Evolutionary conservation across 1,139 yeast genomes (phyloP).

Genomic region (Candida tunisiensis): DNA sequence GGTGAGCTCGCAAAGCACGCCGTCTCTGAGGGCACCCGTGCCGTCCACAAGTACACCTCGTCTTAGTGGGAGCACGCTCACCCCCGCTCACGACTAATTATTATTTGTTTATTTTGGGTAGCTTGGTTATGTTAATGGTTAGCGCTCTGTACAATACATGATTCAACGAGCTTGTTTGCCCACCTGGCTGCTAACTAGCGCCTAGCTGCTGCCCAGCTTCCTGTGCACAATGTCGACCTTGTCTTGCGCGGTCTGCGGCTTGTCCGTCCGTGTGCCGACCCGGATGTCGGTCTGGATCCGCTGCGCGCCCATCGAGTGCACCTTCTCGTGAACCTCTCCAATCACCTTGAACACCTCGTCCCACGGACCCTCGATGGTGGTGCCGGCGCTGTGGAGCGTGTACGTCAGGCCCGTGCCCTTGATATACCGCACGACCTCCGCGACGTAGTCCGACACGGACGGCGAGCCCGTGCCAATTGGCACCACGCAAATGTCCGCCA

Average conservation of each 20-base stretch:
- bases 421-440: slow-evolving; percentile 47
- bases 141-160: no score
- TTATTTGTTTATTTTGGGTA: no score
- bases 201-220: no score
- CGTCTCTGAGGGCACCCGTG: slow-evolving; percentile 98
- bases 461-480: slow-evolving; percentile 66
- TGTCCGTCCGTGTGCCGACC: slow-evolving; percentile 43
- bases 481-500: no score
- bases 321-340: slow-evolving; percentile 59
- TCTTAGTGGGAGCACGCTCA: no score
- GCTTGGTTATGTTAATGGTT: no score
- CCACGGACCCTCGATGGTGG: slow-evolving; percentile 91
- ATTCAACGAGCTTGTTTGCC: no score
- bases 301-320: slow-evolving; percentile 53
- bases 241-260: slow-evolving; percentile 16
- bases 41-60: slow-evolving; percentile 98
- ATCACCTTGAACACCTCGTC: slow-evolving; percentile 63
- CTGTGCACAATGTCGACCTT: slow-evolving; percentile 13
- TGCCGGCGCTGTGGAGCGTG: slow-evolving; percentile 77
- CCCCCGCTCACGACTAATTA: no score
- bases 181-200: no score
- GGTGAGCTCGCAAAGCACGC: slow-evolving; percentile 99
- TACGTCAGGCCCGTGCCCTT: slow-evolving; percentile 44
- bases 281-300: slow-evolving; percentile 76
- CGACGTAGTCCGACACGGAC: slow-evolving; percentile 67